Conservation (phyloP, 495 filamentous ascomycete species). For the Aspergillus homomorphus region DNA sequence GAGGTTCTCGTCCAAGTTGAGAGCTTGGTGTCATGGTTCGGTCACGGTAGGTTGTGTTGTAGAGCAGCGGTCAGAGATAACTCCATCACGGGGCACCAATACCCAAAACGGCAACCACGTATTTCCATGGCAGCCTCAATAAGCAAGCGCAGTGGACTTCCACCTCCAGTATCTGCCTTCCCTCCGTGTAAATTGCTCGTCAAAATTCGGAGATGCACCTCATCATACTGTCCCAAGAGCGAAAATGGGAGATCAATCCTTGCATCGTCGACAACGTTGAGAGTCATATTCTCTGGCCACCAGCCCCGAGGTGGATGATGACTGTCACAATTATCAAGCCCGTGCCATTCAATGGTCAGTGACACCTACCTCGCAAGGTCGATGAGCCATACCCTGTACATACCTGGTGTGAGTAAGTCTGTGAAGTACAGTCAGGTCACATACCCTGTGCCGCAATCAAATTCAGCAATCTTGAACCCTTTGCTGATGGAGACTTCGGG, state of each 20-base stretch:
- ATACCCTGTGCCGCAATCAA: conserved; percentile 37
- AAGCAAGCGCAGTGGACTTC: no score
- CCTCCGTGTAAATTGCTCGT: conserved; percentile 25
- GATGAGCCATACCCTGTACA: conserved; percentile 29
- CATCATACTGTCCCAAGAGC: conserved; percentile 31
- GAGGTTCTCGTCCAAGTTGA: no score
- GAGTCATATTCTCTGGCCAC: conserved; percentile 28
- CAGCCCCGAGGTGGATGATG: conserved; percentile 24
- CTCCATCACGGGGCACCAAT: no score
- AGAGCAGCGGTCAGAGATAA: no score
- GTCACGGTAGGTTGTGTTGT: no score
- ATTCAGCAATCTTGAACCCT: conserved; percentile 30
- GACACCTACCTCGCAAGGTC: conserved; percentile 27
- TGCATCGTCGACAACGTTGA: conserved; percentile 25
- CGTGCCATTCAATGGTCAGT: conserved; percentile 19
- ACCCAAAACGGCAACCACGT: no score
- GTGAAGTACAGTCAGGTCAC: not conserved
- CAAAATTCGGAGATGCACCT: conserved; percentile 37
- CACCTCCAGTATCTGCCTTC: conserved; percentile 12
- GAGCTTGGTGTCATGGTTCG: no score
- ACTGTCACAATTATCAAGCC: conserved; percentile 31
- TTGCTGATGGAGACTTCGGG: conserved; percentile 23
- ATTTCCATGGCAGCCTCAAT: no score
- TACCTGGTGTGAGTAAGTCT: not conserved
- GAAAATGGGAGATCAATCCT: conserved; percentile 20